Evolutionary conservation across 495 filamentous ascomycete genomes (phyloP).

Genomic region (Penicillium canariense): DNA sequence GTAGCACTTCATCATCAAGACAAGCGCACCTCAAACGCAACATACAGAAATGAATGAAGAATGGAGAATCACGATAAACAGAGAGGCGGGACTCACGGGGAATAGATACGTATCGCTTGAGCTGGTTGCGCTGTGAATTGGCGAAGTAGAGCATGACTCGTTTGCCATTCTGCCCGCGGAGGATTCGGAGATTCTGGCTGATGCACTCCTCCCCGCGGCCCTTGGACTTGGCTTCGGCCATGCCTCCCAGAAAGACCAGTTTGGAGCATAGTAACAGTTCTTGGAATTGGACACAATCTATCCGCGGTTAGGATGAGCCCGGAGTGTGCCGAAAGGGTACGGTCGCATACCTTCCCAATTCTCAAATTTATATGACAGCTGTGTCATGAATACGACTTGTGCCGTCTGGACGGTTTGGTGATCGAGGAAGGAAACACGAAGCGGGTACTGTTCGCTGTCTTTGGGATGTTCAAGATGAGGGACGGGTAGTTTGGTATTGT

Average conservation of each 20-base stretch:
- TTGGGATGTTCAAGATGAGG: conserved; percentile 48
- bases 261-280: conserved; percentile 43
- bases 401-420: conserved; percentile 46
- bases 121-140: conserved; percentile 42
- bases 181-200: conserved; percentile 47
- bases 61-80: neutral
- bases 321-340: neutral
- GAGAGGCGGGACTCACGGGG: conserved; percentile 32
- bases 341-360: conserved; percentile 39
- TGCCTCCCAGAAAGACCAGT: conserved; percentile 42
- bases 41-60: neutral
- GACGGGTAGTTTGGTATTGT: conserved; percentile 41
- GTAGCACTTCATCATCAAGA: too few relatives aligned
- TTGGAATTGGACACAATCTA: conserved; percentile 34
- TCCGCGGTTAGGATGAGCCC: neutral
- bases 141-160: conserved; percentile 45
- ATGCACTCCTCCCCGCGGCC: conserved; percentile 50
- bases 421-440: conserved; percentile 45
- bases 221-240: conserved; percentile 48
- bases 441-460: conserved; percentile 31
- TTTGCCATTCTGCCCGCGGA: conserved; percentile 37
- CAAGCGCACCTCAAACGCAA: too few relatives aligned
- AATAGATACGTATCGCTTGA: conserved; percentile 46
- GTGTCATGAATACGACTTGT: conserved; percentile 41
- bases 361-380: conserved; percentile 46